These are phyloP conservation scores for Chytriomyces sp. DNA, from an alignment of 192 early-diverging fungal species.

Conservation along the genomic window DNA sequence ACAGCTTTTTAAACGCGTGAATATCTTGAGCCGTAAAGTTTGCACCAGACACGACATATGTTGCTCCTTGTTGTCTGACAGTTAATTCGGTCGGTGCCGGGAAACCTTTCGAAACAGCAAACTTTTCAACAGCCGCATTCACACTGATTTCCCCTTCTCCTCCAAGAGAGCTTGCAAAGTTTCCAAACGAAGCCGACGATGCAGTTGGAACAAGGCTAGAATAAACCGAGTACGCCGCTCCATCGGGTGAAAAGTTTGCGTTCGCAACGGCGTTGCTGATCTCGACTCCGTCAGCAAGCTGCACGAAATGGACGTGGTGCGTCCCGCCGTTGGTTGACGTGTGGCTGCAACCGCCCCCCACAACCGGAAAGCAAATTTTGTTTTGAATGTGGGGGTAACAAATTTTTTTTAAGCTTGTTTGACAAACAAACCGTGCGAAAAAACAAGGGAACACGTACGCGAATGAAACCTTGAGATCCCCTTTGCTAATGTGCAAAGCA, in stretches of 20 bases:
- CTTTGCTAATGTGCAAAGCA: too few species aligned
- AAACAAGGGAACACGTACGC: too few species aligned
- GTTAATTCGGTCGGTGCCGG: constrained; percentile 4
- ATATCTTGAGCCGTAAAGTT: not conserved
- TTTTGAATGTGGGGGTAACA: too few species aligned
- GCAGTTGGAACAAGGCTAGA: not conserved
- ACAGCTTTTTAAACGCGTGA: constrained; percentile 25
- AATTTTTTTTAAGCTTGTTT: too few species aligned
- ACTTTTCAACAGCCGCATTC: not conserved
- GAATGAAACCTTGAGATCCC: too few species aligned
- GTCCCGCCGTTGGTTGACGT: not conserved
- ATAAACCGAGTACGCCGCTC: not conserved
- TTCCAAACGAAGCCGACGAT: not conserved
- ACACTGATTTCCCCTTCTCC: not conserved
- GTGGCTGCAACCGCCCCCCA: too few species aligned
- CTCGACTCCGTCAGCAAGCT: constrained; percentile 8
- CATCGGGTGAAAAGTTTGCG: not conserved
- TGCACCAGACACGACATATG: not conserved
- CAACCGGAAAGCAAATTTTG: too few species aligned
- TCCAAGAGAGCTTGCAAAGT: not conserved
- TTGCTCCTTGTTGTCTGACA: not conserved
- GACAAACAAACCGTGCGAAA: too few species aligned
- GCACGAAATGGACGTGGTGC: not conserved
- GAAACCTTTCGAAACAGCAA: not conserved
- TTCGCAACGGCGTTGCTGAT: constrained; percentile 25